Evolutionary conservation across 2,329 filamentous ascomycete species (phyloP), one percentile per base, ranked within the genome.

Genomic region (Davidsoniella eucalypti): DNA sequence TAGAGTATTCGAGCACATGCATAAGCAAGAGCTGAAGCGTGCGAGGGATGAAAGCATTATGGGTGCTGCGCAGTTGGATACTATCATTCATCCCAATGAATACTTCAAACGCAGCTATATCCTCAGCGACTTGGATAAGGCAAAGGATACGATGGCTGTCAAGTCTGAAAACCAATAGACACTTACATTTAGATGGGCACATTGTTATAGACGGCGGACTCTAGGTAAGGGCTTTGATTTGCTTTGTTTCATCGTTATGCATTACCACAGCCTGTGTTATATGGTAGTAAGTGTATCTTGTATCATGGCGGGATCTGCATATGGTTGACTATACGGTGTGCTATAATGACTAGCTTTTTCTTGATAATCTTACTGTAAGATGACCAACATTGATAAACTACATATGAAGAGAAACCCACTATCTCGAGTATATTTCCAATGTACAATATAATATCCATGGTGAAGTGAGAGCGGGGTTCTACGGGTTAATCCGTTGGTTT

Each of bases 41-140:
- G 84, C 82, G 54, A 85, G 82, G 64, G 84, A 88, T 40, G 80
- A 87, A 46, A 73, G 77, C 5, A 70, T 80, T 47, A 82, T 82
- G 78, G 79, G 72, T 10, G 68, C 80, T 5, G 78, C 78, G 14
- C 85, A 94, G 62, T 71, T 94, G 40, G 90, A 96, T 65, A 96
- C 90, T 0, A 94, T 98, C 61, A 81, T 94, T 18, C 92, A 98
- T 65, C 92, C 92, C 9, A 98, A 98, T 63, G 88, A 90, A 56
- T 98, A 95, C 66, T 98, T 96, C 66, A 95, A 94, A 72, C 75
- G 90, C 51, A 94, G 87, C 62, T 96, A 87, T 64, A 60, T 93
- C 57, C 68, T 98, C 54, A 94, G 87, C 69, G 85, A 92, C 61
- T 64, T 93, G 23, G 80, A 65, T 47, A 78, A 50, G 42, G 25